Base-by-base conservation (phyloP, 345 rosid genomes). In the Brassica rapa region DNA sequence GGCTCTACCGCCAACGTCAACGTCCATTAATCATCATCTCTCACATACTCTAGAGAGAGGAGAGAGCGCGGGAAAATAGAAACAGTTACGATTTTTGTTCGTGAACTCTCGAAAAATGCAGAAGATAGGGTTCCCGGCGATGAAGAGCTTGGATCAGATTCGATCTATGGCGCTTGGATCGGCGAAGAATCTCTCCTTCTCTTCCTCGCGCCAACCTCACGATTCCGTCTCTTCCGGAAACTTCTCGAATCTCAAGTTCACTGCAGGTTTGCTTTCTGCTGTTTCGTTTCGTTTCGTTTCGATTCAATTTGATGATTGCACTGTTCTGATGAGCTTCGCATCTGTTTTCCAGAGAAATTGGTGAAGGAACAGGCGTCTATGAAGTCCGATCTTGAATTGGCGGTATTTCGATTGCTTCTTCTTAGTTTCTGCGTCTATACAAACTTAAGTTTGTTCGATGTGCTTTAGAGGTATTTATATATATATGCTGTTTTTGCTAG, bases 311-410 rank as follows among this genome's bases (percentile, higher is more conserved):
- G 66, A 16, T n/a, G 4, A 19, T 74, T 35, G 53, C 33, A 14
- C 29, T 8, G 1, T 71, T 57, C 5, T 76, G 68, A 74, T 81
- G 80, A 79, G 3, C 78, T 83, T 23, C 7, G 8, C 30, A 30
- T 65, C 68, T 82, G 76, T 74, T 70, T 75, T 76, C 53, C 83
- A 95, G 99, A 91, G 81, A 93, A 91, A 76, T 62, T 93, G 87
- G 89, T 93, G 80, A 91, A 93, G 74, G 98, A 93, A 74, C 99
- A 95, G 77, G 96, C 94, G 32, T 82, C 99, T 1, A 89, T 88
- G 82, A 91, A 87, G 80, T 84, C 89, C 2, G 94, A 91, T 73
- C 92, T 95, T 46, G 99, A 93, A 72, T 68, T 91, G 89, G 96
- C 96, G 92, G 97, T 95, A 88, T 43, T 73, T 71, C 14, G 59